Evolutionary conservation across 306 rosid genomes (phyloP).

Genomic region (Citrullus mucosospermus): DNA sequence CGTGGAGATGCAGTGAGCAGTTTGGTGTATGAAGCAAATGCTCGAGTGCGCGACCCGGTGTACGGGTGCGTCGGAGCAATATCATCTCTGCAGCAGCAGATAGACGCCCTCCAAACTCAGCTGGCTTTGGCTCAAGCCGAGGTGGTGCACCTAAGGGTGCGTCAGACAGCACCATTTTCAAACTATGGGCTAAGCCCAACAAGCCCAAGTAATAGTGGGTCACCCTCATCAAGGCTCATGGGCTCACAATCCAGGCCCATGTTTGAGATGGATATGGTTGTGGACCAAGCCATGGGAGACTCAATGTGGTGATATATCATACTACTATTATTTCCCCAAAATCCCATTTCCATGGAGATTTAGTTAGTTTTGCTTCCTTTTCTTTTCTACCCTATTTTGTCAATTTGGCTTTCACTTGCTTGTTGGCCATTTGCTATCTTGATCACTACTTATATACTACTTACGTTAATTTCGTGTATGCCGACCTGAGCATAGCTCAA

Average conservation of each 20-base stretch:
- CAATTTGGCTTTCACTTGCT: not conserved
- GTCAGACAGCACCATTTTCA: conserved; percentile 31
- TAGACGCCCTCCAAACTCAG: conserved; percentile 60
- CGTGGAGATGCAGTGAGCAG: conserved; percentile 85
- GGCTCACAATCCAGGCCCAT: conserved; percentile 38
- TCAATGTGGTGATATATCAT: conserved; percentile 36
- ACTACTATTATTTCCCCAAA: not conserved
- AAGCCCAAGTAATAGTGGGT: conserved; percentile 49
- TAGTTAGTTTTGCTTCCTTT: not conserved
- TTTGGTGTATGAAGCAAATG: conserved; percentile 86
- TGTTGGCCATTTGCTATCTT: not conserved
- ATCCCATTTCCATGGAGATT: conserved; percentile 5
- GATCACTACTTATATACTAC: not conserved
- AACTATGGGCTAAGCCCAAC: conserved; percentile 32
- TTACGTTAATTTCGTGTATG: not conserved
- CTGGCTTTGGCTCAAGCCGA: conserved; percentile 83
- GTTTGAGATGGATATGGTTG: conserved; percentile 48
- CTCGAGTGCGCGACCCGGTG: conserved; percentile 77
- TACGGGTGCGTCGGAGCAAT: conserved; percentile 87
- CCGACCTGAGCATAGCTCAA: not conserved
- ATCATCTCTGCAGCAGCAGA: conserved; percentile 64
- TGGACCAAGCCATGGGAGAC: conserved; percentile 42
- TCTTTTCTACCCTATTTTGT: not conserved
- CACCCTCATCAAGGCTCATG: conserved; percentile 42
- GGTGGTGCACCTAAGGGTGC: conserved; percentile 58